Evolutionary conservation across 2,329 filamentous ascomycete genomes (phyloP).

Genomic region (Xylaria sp.): DNA sequence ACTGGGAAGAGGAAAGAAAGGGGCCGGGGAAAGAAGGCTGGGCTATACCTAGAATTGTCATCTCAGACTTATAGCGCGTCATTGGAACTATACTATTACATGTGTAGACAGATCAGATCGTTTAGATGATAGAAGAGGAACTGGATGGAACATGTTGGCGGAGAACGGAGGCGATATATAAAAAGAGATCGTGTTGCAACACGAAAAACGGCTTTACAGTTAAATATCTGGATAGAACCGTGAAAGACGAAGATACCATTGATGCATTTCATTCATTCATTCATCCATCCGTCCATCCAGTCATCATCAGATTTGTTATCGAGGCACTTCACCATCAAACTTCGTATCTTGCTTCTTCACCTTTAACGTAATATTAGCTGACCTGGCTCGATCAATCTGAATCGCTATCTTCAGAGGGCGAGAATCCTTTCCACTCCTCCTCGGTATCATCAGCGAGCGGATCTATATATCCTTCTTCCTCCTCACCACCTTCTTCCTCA

Average conservation of each 20-base stretch:
- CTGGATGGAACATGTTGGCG: background rate
- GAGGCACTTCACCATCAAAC: background rate
- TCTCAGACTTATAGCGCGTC: background rate
- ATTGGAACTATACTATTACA: background rate
- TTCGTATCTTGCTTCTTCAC: background rate
- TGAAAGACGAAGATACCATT: background rate
- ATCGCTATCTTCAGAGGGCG: slow-evolving; percentile 49
- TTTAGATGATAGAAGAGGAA: slow-evolving; percentile 12
- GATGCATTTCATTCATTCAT: slow-evolving; percentile 6
- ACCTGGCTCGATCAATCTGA: slow-evolving; percentile 38
- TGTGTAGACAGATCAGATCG: background rate
- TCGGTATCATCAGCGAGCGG: slow-evolving; percentile 59
- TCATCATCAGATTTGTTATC: slow-evolving; percentile 21
- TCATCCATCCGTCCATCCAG: slow-evolving; percentile 11
- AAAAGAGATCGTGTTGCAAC: background rate
- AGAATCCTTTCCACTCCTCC: slow-evolving; percentile 70
- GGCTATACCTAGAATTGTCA: background rate
- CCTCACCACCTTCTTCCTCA: slow-evolving; percentile 51
- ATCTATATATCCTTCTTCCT: slow-evolving; percentile 51
- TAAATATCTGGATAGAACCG: no score
- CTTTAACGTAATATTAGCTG: background rate
- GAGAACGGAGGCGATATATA: background rate
- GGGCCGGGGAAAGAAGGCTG: background rate
- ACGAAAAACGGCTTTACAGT: background rate
- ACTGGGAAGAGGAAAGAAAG: background rate